Evolutionary conservation across 345 rosid genomes (phyloP), one percentile per base, ranked within the genome.

Genomic region (Bruguiera sexangula): DNA sequence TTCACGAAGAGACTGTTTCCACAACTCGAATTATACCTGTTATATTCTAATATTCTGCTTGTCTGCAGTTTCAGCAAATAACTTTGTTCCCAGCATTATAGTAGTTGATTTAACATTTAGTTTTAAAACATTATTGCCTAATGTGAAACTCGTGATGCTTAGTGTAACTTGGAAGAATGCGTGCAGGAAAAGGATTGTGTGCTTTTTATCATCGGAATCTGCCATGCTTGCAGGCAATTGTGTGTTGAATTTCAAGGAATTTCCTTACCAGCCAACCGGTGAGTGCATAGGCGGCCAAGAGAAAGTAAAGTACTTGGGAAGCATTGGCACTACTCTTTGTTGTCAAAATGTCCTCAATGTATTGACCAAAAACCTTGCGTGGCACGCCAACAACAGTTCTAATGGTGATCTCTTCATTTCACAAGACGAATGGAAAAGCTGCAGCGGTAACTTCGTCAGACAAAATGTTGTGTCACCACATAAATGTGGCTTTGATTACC

Each of bases 261-360:
- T 74, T 64, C 79, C 80, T 5, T 88, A 80, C 70, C 73, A 80
- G 52, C 93, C 90, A 30, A 72, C 67, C 2, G 90, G 87, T 0
- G 76, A 79, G 21, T 86, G 90, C 78, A 6, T 79, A 22, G 68
- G 69, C 3, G 11, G 21, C 13, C 65, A 76, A 16, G 70, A 65
- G 68, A 75, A 76, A 58, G 53, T 76, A 32, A 64, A 6, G 26
- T 66, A 55, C 32, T 84, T 82, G 87, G 77, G 60, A 30, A 62
- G 63, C 68, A 51, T 79, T 30, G 30, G 73, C 51, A 81, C 90
- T 16, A 79, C 76, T 6, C 68, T 80, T 27, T 86, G 90, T 67
- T 88, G 93, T 51, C 43, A 69, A 68, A 68, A 84, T 43, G 88
- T 85, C 30, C 84, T 86, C 51, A 62, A 71, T 24, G 68, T 56